Conservation (phyloP, 2,329 filamentous ascomycete species). For the Apiospora kogelbergensis region DNA sequence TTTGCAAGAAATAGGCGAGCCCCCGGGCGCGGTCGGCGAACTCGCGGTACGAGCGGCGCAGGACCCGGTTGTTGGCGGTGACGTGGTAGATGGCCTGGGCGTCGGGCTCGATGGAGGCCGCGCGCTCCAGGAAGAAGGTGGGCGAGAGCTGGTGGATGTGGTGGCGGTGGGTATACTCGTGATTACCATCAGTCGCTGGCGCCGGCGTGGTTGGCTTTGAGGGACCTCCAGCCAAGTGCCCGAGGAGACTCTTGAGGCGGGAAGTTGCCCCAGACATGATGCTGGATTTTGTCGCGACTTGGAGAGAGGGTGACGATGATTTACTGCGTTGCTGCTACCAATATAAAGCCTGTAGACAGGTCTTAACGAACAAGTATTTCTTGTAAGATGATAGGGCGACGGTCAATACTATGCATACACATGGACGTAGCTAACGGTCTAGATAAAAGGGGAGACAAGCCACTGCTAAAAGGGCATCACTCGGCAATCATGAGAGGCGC, state of each 20-base stretch:
- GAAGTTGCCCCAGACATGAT: slow-evolving; percentile 65
- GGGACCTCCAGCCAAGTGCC: slow-evolving; percentile 40
- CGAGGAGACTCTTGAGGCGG: slow-evolving; percentile 58
- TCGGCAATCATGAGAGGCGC: neutral
- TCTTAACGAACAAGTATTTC: neutral
- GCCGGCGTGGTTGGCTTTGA: slow-evolving; percentile 31
- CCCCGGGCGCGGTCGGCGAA: slow-evolving; percentile 84
- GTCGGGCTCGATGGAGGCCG: slow-evolving; percentile 83
- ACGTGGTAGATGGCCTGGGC: slow-evolving; percentile 84
- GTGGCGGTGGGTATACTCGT: slow-evolving; percentile 42
- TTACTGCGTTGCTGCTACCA: neutral
- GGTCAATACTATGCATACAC: neutral
- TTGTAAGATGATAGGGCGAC: neutral
- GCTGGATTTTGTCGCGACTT: neutral
- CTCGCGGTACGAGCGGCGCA: slow-evolving; percentile 77
- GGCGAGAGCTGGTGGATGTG: slow-evolving; percentile 81
- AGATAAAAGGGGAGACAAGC: neutral
- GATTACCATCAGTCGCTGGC: slow-evolving; percentile 19
- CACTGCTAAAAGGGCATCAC: neutral
- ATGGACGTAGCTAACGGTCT: neutral
- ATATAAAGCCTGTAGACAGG: neutral
- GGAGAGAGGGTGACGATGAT: neutral
- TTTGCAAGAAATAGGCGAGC: slow-evolving; percentile 82
- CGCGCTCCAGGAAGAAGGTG: slow-evolving; percentile 82
- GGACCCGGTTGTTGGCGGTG: slow-evolving; percentile 71